A percentile compares a stretch with the other conserved stretches of the same genome.
Conservation (phyloP, 2,329 filamentous ascomycete species). For the Teratosphaeria pseudoeucalypti region DNA sequence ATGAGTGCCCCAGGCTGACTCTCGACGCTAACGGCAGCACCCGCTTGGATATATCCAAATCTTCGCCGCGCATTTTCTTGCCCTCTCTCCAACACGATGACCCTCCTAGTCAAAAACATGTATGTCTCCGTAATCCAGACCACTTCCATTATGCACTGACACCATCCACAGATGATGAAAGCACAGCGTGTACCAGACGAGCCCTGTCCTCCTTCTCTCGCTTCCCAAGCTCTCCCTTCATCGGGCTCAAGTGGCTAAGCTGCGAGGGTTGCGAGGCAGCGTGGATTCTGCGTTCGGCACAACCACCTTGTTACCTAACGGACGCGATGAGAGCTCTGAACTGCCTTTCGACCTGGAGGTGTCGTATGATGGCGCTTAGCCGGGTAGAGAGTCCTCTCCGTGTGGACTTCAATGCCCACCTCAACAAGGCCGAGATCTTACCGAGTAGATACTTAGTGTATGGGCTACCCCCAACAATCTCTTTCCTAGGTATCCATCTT, state of each 20-base stretch:
- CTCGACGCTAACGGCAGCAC: not conserved
- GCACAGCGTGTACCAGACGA: constrained; percentile 94
- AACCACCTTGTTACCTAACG: constrained; percentile 92
- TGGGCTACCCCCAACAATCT: not conserved
- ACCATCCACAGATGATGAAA: constrained; percentile 83
- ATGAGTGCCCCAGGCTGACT: not conserved
- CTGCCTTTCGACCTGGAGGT: constrained; percentile 7
- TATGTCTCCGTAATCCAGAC: constrained; percentile 44
- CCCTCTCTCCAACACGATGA: constrained; percentile 54
- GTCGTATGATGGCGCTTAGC: not conserved
- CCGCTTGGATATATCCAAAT: not conserved
- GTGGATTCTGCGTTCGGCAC: constrained; percentile 99
- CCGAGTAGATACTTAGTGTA: not conserved
- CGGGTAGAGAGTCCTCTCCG: not conserved
- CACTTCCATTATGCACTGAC: constrained; percentile 41
- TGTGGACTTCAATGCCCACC: constrained; percentile 1
- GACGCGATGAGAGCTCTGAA: constrained; percentile 99
- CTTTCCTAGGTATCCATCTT: not conserved
- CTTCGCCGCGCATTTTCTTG: constrained; percentile 8
- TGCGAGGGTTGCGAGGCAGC: constrained; percentile 54
- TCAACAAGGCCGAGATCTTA: not conserved
- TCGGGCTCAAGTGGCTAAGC: constrained; percentile 80
- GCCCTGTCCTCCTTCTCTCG: constrained; percentile 52
- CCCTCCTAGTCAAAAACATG: constrained; percentile 99
- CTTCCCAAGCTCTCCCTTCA: constrained; percentile 70